Conservation (phyloP, 305 asterid species). For the Fraxinus floribunda region DNA sequence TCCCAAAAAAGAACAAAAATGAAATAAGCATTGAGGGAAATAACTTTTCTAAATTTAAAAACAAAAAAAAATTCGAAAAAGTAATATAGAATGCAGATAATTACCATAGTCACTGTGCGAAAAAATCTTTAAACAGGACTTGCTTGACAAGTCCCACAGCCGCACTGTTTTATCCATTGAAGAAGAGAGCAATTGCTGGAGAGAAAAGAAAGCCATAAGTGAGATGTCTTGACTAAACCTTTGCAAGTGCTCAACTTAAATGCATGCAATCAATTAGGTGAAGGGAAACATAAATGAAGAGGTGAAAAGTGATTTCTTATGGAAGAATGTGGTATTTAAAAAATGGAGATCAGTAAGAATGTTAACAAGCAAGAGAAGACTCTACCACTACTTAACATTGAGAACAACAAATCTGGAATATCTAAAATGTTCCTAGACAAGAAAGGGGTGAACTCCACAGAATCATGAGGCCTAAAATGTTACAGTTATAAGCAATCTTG, state of each 20-base stretch:
- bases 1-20: not conserved
- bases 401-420: not conserved
- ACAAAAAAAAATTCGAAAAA: not conserved
- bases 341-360: not conserved
- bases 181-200: conserved; percentile 1
- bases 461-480: not conserved
- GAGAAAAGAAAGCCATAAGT: conserved; percentile 4
- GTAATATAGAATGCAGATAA: conserved; percentile 1
- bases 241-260: not conserved
- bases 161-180: conserved; percentile 1
- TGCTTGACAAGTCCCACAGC: conserved; percentile 7
- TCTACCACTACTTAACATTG: not conserved
- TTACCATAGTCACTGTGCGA: conserved; percentile 24
- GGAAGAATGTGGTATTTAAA: not conserved
- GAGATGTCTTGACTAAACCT: not conserved
- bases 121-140: conserved; percentile 10
- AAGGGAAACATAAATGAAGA: not conserved
- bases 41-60: not conserved
- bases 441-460: not conserved
- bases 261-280: not conserved
- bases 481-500: not conserved
- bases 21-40: not conserved
- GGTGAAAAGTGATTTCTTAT: not conserved
- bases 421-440: not conserved
- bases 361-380: not conserved